Conservation (phyloP, 331 rosid species). For the Erythrophleum ivorense region DNA sequence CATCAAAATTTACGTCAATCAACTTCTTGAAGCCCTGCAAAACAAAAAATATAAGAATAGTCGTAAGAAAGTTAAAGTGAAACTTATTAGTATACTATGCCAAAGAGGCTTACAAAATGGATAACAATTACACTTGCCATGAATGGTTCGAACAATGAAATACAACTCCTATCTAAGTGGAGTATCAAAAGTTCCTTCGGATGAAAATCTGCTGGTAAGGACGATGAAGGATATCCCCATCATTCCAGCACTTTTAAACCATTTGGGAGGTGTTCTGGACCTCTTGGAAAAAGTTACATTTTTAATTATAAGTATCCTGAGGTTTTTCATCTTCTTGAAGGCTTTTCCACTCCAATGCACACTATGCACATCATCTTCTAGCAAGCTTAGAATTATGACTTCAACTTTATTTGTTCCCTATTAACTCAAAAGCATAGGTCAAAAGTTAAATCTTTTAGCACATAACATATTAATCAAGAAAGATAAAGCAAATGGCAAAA, state of each 20-base stretch:
- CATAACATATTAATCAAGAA: no score
- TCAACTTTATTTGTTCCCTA: no score
- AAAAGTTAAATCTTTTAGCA: no score
- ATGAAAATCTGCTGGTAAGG: constrained; percentile 11
- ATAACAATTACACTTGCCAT: neutral
- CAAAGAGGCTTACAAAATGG: neutral
- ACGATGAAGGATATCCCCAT: neutral
- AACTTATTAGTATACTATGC: no score
- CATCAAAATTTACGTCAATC: neutral
- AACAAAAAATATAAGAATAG: neutral
- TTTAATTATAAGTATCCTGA: neutral
- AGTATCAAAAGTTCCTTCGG: neutral
- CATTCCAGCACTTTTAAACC: constrained; percentile 12
- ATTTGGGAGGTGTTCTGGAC: neutral
- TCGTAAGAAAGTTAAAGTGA: no score
- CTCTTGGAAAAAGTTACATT: neutral
- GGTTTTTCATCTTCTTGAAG: constrained; percentile 11
- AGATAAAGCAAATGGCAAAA: no score
- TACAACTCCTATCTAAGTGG: neutral
- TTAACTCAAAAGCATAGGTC: no score
- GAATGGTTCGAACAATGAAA: neutral
- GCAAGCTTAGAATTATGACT: neutral
- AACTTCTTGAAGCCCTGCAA: constrained; percentile 10
- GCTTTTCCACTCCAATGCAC: neutral
- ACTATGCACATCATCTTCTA: no score